Evolutionary conservation across 129 eudicot species (phyloP).

Genomic region (Arctium lappa): DNA sequence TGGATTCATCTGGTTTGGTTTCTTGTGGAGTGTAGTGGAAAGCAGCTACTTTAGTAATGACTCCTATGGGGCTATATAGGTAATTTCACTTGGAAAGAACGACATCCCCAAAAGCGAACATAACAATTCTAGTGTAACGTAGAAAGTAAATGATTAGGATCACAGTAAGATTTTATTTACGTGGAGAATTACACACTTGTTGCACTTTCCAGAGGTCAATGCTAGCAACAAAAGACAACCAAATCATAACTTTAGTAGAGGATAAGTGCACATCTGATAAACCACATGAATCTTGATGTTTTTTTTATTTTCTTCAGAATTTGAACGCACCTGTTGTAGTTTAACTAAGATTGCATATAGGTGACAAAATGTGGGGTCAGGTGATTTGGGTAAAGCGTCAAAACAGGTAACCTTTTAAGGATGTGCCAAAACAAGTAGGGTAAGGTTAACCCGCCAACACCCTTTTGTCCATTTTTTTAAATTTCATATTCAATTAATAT

Average conservation of each 20-base stretch:
- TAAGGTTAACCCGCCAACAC: background rate
- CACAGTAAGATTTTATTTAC: no score
- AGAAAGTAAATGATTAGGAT: background rate
- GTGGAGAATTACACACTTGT: no score
- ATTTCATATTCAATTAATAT: background rate
- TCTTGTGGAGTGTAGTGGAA: background rate
- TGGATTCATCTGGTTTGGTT: background rate
- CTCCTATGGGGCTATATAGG: background rate
- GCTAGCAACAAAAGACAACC: no score
- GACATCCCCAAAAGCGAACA: background rate
- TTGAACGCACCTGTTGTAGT: background rate
- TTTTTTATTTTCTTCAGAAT: background rate
- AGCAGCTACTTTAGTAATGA: background rate
- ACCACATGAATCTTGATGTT: background rate
- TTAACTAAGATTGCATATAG: background rate
- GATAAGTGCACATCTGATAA: no score
- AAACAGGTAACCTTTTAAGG: no score
- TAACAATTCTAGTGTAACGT: background rate
- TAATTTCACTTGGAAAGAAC: background rate
- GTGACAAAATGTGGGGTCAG: background rate
- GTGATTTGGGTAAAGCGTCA: no score
- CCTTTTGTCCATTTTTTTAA: background rate
- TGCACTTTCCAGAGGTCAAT: no score
- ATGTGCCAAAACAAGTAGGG: no score
- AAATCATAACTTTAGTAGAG: no score